A percentile compares a stretch with the other conserved stretches of the same genome.
phyloP scores from a whole-genome alignment of 2,329 filamentous ascomycete species.

The Stachybotrys chartarum region DNA sequence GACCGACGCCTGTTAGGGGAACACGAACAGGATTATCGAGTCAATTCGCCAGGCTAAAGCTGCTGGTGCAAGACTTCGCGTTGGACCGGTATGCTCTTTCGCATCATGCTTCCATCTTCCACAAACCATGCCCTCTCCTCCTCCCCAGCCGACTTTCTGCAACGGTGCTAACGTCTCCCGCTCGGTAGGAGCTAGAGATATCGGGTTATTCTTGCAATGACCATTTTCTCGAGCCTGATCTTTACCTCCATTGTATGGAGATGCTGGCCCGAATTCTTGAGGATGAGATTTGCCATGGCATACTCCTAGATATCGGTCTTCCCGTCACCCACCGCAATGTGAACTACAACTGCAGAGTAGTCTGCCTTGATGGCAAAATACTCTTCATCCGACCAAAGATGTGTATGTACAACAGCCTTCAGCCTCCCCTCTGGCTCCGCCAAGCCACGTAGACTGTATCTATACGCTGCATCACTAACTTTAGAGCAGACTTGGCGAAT shows the following conservation, averaged over 20 bases:
- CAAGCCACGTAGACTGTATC: too few species aligned
- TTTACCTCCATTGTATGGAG: constrained; percentile 23
- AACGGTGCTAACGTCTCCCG: too few species aligned
- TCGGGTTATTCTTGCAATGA: not conserved
- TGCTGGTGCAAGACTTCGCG: constrained; percentile 53
- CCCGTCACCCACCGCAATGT: constrained; percentile 34
- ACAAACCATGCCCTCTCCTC: too few species aligned
- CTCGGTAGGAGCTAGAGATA: not conserved
- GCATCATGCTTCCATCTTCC: too few species aligned
- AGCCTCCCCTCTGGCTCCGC: too few species aligned
- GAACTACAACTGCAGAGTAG: constrained; percentile 28
- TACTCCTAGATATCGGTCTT: constrained; percentile 25
- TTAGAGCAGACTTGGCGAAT: too few species aligned
- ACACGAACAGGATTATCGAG: too few species aligned
- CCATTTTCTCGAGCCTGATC: constrained; percentile 49
- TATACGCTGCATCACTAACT: too few species aligned
- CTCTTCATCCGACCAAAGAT: constrained; percentile 56
- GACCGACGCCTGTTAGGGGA: too few species aligned
- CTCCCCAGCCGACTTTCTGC: too few species aligned
- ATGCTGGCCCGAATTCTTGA: constrained; percentile 22
- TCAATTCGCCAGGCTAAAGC: constrained; percentile 50
- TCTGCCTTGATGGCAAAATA: constrained; percentile 53
- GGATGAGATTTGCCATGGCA: constrained; percentile 27
- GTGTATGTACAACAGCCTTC: too few species aligned
- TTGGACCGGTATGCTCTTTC: constrained; percentile 37